Evolutionary conservation across 305 asterid species (phyloP).

Genomic region (Fraxinus xanthoxyloides): DNA sequence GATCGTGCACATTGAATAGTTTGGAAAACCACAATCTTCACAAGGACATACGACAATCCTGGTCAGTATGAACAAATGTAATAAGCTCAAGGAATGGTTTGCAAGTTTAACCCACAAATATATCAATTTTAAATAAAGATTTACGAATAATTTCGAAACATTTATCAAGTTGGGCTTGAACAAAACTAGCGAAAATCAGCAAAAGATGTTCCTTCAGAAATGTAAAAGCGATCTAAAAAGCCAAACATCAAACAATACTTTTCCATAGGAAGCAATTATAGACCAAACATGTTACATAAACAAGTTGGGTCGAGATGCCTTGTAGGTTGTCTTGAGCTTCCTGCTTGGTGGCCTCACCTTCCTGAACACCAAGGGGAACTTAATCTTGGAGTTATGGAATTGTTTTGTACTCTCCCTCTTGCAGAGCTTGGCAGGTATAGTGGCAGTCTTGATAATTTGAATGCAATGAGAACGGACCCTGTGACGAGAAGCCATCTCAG

Average conservation of each 20-base stretch:
- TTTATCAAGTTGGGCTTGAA: neutral
- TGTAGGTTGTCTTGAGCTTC: constrained; percentile 56
- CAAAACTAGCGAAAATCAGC: neutral
- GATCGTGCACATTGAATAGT: neutral
- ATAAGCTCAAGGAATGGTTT: neutral
- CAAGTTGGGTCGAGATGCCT: constrained; percentile 57
- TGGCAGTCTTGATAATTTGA: constrained; percentile 59
- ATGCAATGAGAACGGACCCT: constrained; percentile 56
- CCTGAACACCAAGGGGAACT: constrained; percentile 51
- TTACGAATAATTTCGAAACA: neutral
- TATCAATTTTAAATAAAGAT: neutral
- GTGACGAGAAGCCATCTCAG: constrained; percentile 67
- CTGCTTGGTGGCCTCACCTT: constrained; percentile 60
- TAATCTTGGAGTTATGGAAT: constrained; percentile 53
- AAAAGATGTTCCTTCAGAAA: neutral
- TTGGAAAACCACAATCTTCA: neutral
- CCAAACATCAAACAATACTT: neutral
- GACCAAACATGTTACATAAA: constrained; percentile 36
- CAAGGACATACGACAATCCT: neutral
- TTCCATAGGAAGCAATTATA: neutral
- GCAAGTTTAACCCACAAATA: neutral
- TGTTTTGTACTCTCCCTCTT: constrained; percentile 63
- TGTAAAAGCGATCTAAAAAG: neutral
- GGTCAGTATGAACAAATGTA: neutral
- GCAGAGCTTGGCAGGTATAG: constrained; percentile 59